These are phyloP conservation scores for Kokia cookei DNA, from an alignment of 441 rosid species.

Conservation along the genomic window DNA sequence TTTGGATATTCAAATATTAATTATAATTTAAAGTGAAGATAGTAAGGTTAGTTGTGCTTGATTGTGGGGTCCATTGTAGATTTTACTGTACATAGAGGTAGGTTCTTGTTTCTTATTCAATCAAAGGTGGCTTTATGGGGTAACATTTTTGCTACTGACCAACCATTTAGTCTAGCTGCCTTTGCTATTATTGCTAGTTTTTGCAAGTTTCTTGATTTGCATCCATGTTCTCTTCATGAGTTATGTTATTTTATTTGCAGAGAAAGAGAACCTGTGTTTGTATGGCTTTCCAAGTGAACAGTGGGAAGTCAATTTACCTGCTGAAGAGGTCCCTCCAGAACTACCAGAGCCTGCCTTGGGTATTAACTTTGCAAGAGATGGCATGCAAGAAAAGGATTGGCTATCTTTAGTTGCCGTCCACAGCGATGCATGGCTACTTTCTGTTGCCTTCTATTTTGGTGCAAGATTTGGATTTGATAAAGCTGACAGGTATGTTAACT, in stretches of 20 bases:
- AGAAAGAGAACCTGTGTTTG: constrained; percentile 59
- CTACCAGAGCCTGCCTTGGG: constrained; percentile 77
- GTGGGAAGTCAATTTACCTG: constrained; percentile 78
- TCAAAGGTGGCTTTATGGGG: too few species aligned
- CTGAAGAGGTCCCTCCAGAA: constrained; percentile 16
- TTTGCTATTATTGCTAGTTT: neutral
- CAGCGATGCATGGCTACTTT: constrained; percentile 68
- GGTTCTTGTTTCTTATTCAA: too few species aligned
- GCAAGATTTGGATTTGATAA: constrained; percentile 11
- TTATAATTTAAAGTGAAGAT: neutral
- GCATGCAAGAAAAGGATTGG: constrained; percentile 73
- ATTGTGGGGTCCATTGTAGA: too few species aligned
- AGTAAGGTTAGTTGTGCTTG: too few species aligned
- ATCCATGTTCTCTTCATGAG: neutral
- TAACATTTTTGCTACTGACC: neutral
- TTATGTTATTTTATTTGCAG: constrained; percentile 19
- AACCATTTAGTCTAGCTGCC: too few species aligned
- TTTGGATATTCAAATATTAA: neutral
- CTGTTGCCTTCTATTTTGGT: constrained; percentile 73
- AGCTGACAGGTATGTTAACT: constrained; percentile 37
- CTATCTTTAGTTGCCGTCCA: constrained; percentile 22
- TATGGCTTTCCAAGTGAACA: constrained; percentile 66
- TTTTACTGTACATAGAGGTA: too few species aligned
- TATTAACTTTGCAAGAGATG: constrained; percentile 73
- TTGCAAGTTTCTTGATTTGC: neutral